A percentile compares a stretch with the other conserved stretches of the same genome.
These are phyloP conservation scores for Tetrapisispora taiwanensis DNA, from an alignment of 805 yeast genomes.

Conservation along the genomic window DNA sequence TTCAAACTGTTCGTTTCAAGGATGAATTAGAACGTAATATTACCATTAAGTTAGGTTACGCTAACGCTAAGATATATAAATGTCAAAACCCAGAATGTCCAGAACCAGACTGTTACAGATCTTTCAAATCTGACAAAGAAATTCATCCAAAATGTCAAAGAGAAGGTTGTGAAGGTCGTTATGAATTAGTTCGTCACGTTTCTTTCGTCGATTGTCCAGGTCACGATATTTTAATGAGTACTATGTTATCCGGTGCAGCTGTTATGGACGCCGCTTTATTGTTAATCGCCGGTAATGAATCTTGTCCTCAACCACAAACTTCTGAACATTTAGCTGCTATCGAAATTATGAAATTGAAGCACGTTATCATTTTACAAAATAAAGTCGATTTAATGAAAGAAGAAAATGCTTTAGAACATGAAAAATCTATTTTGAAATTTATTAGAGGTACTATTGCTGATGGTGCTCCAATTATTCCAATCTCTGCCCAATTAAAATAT, in stretches of 20 bases:
- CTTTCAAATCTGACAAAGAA: conserved; percentile 91
- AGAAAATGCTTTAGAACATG: conserved; percentile 91
- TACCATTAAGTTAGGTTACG: conserved; percentile 96
- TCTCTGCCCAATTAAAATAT: conserved; percentile 96
- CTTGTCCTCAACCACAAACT: conserved; percentile 99
- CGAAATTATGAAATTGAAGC: conserved; percentile 96
- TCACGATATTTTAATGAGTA: conserved; percentile 99
- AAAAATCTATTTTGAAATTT: conserved; percentile 82
- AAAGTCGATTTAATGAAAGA: conserved; percentile 98
- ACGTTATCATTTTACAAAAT: conserved; percentile 91
- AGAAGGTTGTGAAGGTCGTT: conserved; percentile 82
- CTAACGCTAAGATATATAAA: conserved; percentile 95
- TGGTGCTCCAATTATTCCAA: conserved; percentile 98
- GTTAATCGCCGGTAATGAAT: conserved; percentile 95
- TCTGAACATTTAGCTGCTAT: conserved; percentile 99
- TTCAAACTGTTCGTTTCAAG: conserved; percentile 97
- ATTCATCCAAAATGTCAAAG: conserved; percentile 86
- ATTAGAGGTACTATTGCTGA: conserved; percentile 98
- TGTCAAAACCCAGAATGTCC: conserved; percentile 80
- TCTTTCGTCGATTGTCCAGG: conserved; percentile 99
- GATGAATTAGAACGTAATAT: conserved; percentile 98
- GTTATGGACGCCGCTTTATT: conserved; percentile 99
- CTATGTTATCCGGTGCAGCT: conserved; percentile 99
- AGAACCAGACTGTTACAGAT: conserved; percentile 89
- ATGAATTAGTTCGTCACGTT: conserved; percentile 86